phyloP scores from a whole-genome alignment of 345 rosid species.

The Mallotus nudiflorus region DNA sequence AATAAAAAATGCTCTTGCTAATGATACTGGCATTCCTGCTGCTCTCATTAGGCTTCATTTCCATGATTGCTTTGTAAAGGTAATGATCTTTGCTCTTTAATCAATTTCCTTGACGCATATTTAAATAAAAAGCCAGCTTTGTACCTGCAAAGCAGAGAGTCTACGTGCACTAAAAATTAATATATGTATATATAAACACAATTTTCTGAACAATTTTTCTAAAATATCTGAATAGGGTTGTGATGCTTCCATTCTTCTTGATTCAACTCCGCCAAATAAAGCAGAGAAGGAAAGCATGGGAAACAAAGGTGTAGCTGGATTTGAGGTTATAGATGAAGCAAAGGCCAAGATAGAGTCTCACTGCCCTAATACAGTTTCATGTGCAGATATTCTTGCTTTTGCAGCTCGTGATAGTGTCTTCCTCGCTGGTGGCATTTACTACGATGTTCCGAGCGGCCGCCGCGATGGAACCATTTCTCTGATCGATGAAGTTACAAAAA shows the following conservation, averaged over 20 bases:
- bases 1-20: background rate
- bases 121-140: too few species aligned
- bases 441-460: background rate
- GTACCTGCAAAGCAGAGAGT: too few species aligned
- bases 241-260: conserved; percentile 15
- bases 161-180: too few species aligned
- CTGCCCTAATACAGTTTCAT: conserved; percentile 12
- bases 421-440: background rate
- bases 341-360: conserved; percentile 1
- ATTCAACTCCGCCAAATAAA: background rate
- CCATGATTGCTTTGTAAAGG: conserved; percentile 3
- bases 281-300: conserved; percentile 1
- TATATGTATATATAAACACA: too few species aligned
- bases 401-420: conserved; percentile 17
- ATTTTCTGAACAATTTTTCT: too few species aligned
- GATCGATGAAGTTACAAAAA: background rate
- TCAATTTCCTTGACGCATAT: background rate
- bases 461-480: background rate
- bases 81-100: background rate
- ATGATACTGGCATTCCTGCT: background rate
- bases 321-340: conserved; percentile 2
- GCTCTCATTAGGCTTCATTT: conserved; percentile 9
- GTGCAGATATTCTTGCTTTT: conserved; percentile 18
- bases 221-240: conserved; percentile 2
- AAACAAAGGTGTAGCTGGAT: background rate